Conservation (phyloP, 306 rosid species). For the Cicer pinnatifidum region DNA sequence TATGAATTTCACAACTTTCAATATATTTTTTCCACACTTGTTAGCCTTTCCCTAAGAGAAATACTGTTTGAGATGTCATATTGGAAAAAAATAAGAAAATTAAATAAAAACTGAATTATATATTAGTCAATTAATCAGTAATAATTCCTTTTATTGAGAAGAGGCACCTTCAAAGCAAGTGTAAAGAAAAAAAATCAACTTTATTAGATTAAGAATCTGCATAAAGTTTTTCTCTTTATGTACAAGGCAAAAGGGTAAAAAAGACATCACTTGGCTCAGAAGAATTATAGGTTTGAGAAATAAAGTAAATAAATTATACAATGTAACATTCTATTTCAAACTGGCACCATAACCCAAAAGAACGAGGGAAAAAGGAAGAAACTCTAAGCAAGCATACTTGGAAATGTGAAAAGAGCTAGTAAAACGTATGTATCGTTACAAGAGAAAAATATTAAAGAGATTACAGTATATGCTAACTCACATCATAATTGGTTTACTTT, state of each 20-base stretch:
- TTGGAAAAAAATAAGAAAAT: not conserved
- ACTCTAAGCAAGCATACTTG: slow-evolving; percentile 3
- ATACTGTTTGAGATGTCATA: not conserved
- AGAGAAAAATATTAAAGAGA: slow-evolving; percentile 22
- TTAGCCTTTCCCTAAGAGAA: too few species aligned
- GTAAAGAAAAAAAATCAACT: slow-evolving; percentile 1
- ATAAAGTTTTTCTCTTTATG: slow-evolving; percentile 4
- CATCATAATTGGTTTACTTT: not conserved
- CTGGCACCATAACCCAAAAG: slow-evolving; percentile 34
- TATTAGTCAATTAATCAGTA: not conserved
- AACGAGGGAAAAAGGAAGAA: not conserved
- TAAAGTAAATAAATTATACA: not conserved
- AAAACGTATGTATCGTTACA: slow-evolving; percentile 7
- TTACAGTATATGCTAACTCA: slow-evolving; percentile 2
- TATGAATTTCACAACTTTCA: too few species aligned
- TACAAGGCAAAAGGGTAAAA: not conserved
- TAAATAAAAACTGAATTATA: slow-evolving; percentile 7
- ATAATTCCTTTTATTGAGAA: slow-evolving; percentile 19
- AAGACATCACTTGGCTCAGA: not conserved
- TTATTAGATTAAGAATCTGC: slow-evolving; percentile 24
- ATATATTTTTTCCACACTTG: too few species aligned
- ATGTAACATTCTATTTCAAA: slow-evolving; percentile 11
- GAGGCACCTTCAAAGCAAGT: not conserved
- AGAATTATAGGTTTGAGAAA: slow-evolving; percentile 10
- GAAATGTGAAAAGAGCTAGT: slow-evolving; percentile 16